Evolutionary conservation across 352 stramenopile genomes (phyloP).

Genomic region (Globisporangium lucens): DNA sequence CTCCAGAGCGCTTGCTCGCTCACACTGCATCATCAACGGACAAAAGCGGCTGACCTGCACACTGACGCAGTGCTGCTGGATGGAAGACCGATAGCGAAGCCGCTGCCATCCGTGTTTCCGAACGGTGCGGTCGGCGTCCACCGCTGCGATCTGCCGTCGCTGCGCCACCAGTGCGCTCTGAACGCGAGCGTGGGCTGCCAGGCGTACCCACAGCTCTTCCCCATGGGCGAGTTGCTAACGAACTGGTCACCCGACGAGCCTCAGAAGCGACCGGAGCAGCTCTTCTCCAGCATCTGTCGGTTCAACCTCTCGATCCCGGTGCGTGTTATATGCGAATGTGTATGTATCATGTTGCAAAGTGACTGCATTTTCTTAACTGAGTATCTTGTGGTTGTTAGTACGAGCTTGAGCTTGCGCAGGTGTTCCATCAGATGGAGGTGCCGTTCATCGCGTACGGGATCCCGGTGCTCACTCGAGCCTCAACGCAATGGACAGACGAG

Average conservation of each 20-base stretch:
- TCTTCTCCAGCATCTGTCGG: constrained; percentile 60
- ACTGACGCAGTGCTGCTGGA: constrained; percentile 26
- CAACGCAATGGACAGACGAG: constrained; percentile 83
- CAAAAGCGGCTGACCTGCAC: background rate
- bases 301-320: constrained; percentile 63
- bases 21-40: background rate
- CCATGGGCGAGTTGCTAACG: constrained; percentile 61
- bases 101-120: constrained; percentile 34
- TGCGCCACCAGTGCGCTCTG: constrained; percentile 59
- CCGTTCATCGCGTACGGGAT: constrained; percentile 93
- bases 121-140: constrained; percentile 44
- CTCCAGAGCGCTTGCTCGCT: background rate
- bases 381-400: constrained; percentile 31
- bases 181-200: constrained; percentile 32
- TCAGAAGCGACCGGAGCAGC: constrained; percentile 20
- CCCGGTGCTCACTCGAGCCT: constrained; percentile 70
- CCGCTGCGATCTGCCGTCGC: constrained; percentile 48
- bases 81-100: constrained; percentile 26
- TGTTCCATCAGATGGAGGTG: constrained; percentile 90
- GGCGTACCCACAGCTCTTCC: constrained; percentile 69
- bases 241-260: constrained; percentile 81
- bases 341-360: background rate
- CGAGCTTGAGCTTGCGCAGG: constrained; percentile 80
- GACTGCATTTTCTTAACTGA: no score
- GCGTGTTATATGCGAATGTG: constrained; percentile 1